Conservation (phyloP, 805 yeast genomes). For the Tetrapisispora arboricola region DNA sequence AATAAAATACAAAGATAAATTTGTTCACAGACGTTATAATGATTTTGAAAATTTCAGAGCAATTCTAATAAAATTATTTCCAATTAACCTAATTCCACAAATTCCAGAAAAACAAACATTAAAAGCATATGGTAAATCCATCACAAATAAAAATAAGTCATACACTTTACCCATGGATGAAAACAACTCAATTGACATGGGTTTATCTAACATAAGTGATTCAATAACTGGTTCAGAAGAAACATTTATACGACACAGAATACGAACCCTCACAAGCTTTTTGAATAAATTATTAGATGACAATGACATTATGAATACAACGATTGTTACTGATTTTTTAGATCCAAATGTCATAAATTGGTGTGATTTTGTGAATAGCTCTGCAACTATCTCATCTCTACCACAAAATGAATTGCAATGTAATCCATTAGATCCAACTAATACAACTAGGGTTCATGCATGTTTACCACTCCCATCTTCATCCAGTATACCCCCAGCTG, state of each 20-base stretch:
- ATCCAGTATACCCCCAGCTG: conserved; percentile 2
- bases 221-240: conserved; percentile 24
- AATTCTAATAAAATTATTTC: conserved; percentile 61
- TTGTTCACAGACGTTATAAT: conserved; percentile 73
- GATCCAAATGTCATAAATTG: conserved; percentile 27
- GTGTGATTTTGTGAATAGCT: conserved; percentile 27
- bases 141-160: conserved; percentile 22
- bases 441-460: conserved; percentile 27
- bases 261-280: conserved; percentile 26
- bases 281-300: conserved; percentile 22
- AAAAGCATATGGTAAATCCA: conserved; percentile 23
- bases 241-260: conserved; percentile 29
- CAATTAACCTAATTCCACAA: conserved; percentile 79
- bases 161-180: conserved; percentile 24
- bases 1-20: conserved; percentile 42
- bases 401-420: conserved; percentile 27
- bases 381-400: conserved; percentile 26
- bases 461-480: conserved; percentile 25
- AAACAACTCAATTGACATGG: conserved; percentile 24
- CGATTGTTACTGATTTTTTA: conserved; percentile 26
- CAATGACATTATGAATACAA: conserved; percentile 23
- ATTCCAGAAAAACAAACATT: conserved; percentile 73
- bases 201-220: conserved; percentile 25
- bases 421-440: conserved; percentile 29
- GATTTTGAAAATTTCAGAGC: conserved; percentile 81